Evolutionary conservation across 148 eudicot genomes (phyloP).

Genomic region (Polygonum aviculare): DNA sequence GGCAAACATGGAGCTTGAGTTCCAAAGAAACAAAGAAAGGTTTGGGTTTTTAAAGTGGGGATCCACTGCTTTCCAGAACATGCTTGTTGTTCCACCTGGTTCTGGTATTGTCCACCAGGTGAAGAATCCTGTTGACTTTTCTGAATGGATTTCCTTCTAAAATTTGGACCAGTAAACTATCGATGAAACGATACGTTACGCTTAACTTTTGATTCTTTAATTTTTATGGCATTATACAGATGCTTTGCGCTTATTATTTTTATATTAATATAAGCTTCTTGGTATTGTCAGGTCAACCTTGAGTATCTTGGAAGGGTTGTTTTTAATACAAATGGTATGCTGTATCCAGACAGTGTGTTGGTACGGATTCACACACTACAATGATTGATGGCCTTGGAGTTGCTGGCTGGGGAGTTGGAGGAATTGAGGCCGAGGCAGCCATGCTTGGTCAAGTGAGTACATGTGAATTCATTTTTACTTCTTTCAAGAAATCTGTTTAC

Average conservation of each 20-base stretch:
- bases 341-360: conserved; percentile 92
- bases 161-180: not conserved
- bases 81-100: no score
- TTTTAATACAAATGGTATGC: conserved; percentile 63
- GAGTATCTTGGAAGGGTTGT: conserved; percentile 93
- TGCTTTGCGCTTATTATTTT: not conserved
- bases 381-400: conserved; percentile 92
- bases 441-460: conserved; percentile 69
- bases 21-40: no score
- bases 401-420: conserved; percentile 98
- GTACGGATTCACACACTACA: conserved; percentile 91
- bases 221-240: not conserved
- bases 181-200: not conserved
- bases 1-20: conserved; percentile 61
- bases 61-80: no score
- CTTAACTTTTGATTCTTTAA: not conserved
- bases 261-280: no score
- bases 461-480: not conserved
- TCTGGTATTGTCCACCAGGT: conserved; percentile 76
- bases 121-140: not conserved
- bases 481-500: not conserved
- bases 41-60: no score
- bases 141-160: conserved; percentile 1
- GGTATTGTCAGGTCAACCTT: conserved; percentile 69
- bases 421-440: conserved; percentile 85